Evolutionary conservation across 352 stramenopile genomes (phyloP), one percentile per base, ranked within the genome.

Genomic region (Pythium aristosporum): DNA sequence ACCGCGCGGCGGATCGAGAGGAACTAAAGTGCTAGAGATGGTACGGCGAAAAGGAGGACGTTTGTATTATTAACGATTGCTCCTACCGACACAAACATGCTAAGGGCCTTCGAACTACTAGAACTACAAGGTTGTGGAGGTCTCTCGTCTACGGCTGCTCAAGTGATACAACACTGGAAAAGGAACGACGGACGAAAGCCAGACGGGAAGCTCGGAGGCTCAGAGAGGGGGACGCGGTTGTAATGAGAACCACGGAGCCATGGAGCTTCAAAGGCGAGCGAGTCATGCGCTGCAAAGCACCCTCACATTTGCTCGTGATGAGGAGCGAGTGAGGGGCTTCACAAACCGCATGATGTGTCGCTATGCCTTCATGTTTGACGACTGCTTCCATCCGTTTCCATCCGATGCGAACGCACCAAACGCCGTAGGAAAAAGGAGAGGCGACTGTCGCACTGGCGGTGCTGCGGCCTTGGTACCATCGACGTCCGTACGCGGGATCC

Each of bases 241-340:
- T 68, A 25, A 68, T 70, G 63, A 51, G 63, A 56, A 70, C 57
- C 57, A 48, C 42, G 34, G 63, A 53, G 53, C 20, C 30, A 41
- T n/a, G 34, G 21, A 11, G 13, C 32, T 57, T 57, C 34, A 30
- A 57, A 43, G 37, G 34, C 51, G 34, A 34, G 9, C 10, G 30
- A 44, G 30, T 57, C 32, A 57, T 34, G 51, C 15, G 51, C 12
- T 47, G 39, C 13, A 46, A 46, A 32, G 15, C 48, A 12, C 25
- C 32, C 48, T 39, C 51, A 41, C 51, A 15, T 44, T 25, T 34
- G 37, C 47, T 58, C 64, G 64, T 63, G 34, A 71, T 71, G 64
- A 71, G 64, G 51, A 71, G 48, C 57, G 37, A 23, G 44, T 36
- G 37, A 39, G 34, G 25, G n/a, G 44, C 10, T 37, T 39, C n/a